These are phyloP conservation scores for Colletotrichum acutatum DNA, from an alignment of 2,329 filamentous ascomycete genomes.

Conservation along the genomic window DNA sequence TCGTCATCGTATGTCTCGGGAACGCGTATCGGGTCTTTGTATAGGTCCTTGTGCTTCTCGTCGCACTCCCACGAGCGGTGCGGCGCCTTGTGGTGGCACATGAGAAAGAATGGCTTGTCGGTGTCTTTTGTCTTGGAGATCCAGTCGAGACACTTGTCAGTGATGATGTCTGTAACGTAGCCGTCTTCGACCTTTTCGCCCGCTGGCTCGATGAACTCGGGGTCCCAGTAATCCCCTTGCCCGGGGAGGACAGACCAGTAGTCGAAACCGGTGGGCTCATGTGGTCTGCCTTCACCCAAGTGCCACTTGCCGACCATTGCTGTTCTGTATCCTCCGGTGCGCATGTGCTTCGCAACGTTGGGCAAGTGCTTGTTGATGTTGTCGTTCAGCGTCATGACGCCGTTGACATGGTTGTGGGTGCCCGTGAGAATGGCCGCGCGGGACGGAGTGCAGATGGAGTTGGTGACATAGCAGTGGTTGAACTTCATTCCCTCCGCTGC, in stretches of 20 bases:
- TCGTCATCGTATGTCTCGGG: conserved; percentile 65
- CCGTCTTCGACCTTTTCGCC: conserved; percentile 48
- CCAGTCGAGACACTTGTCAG: conserved; percentile 58
- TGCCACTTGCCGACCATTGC: conserved; percentile 67
- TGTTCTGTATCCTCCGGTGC: conserved; percentile 58
- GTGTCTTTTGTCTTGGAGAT: conserved; percentile 46
- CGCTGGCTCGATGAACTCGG: conserved; percentile 56
- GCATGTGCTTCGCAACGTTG: conserved; percentile 62
- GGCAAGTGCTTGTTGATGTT: conserved; percentile 62
- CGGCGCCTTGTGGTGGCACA: conserved; percentile 68
- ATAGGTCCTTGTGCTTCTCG: conserved; percentile 58
- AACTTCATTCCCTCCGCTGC: conserved; percentile 61
- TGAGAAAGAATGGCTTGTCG: conserved; percentile 61
- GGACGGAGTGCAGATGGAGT: conserved; percentile 63
- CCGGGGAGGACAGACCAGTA: conserved; percentile 63
- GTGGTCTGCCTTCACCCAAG: conserved; percentile 57
- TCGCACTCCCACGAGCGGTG: conserved; percentile 64
- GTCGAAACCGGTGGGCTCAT: conserved; percentile 62
- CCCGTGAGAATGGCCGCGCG: conserved; percentile 61
- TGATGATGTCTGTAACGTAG: conserved; percentile 64
- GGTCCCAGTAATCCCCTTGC: conserved; percentile 64
- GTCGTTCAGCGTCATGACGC: conserved; percentile 59
- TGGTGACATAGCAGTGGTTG: conserved; percentile 66
- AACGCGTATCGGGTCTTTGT: conserved; percentile 55
- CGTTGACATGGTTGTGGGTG: conserved; percentile 64